Base-by-base conservation (phyloP, 176 grass and related monocot genomes). In the Juncus inflexus region DNA sequence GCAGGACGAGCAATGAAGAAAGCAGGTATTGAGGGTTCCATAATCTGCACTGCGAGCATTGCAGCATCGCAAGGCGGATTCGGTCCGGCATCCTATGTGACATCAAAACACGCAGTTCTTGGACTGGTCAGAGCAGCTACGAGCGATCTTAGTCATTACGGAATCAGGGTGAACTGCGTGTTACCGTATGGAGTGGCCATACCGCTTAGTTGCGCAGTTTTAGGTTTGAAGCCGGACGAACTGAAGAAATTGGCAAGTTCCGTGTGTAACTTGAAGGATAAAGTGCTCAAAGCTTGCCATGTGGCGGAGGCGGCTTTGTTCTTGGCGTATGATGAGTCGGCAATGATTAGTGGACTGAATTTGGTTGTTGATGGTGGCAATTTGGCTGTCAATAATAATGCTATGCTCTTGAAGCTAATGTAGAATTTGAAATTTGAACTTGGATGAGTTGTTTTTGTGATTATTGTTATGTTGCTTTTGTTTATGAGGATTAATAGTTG, bases 71-170 rank as follows among this genome's bases (percentile, higher is more conserved):
- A 84, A 59, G 90, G 75, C 3, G 86, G 86, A n/a, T 76, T 64
- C 50, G 90, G 83, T 0, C 90, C 86, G 3, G 78, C 80, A 2
- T 63, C 86, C 14, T 95, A 95, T 74, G 81, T 79, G 42, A 77
- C 86, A 11, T 95, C 90, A 38, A 95, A 95, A 81, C 90, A 90
- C 60, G 90, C 90, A 7, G 41, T 95, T 60, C 55, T 86, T 55
- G 86, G 90, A 40, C 65, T 95, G 57, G 86, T 95, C 19, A 75
- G 77, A 43, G 78, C 80, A 2, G 86, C 90, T 3, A 80, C 90
- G 0, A 78, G 70, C 0, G 90, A 90, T 72, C 86, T 95, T 2
- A 86, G 90, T 3, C 75, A 9, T 1, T 75, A 79, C 28, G 86
- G 90, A 1, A 77, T 87, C 62, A 81, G 90, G 59, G 90, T 95